Conservation (phyloP, 306 rosid genomes). For the Carpinus viminea region DNA sequence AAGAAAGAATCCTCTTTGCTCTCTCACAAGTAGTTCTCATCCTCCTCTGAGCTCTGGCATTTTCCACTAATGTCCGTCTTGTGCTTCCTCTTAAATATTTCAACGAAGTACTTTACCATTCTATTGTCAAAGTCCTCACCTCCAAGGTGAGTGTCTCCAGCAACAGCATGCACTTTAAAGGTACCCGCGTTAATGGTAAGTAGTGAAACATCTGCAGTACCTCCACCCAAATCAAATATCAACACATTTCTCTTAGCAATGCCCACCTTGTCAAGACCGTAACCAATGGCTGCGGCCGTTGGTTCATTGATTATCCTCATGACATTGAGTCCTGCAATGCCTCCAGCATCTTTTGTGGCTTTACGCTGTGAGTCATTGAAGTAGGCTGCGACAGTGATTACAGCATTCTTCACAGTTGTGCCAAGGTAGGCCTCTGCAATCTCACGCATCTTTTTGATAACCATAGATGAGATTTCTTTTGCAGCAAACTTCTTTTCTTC, state of each 20-base stretch:
- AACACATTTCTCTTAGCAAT: not conserved
- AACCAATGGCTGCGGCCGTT: too few species aligned
- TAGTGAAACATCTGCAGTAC: conserved; percentile 20
- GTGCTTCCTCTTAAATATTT: conserved; percentile 22
- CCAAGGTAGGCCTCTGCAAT: too few species aligned
- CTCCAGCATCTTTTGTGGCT: too few species aligned
- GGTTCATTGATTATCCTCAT: too few species aligned
- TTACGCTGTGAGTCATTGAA: too few species aligned
- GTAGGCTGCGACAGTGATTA: too few species aligned
- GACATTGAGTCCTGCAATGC: too few species aligned
- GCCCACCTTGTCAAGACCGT: too few species aligned
- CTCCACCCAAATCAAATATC: conserved; percentile 20
- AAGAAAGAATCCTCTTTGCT: conserved; percentile 19
- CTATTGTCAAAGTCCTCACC: conserved; percentile 20
- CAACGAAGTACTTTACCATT: conserved; percentile 25
- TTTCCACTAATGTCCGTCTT: conserved; percentile 13
- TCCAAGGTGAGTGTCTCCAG: not conserved
- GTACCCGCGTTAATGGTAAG: not conserved
- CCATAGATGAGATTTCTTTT: too few species aligned
- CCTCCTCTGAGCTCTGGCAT: conserved; percentile 4
- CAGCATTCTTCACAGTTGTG: too few species aligned
- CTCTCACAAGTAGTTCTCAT: conserved; percentile 15
- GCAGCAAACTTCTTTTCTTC: too few species aligned
- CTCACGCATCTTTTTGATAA: too few species aligned
- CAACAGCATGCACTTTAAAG: not conserved